Conservation (phyloP, 768 basidiomycete genomes). For the Serendipita sp. region DNA sequence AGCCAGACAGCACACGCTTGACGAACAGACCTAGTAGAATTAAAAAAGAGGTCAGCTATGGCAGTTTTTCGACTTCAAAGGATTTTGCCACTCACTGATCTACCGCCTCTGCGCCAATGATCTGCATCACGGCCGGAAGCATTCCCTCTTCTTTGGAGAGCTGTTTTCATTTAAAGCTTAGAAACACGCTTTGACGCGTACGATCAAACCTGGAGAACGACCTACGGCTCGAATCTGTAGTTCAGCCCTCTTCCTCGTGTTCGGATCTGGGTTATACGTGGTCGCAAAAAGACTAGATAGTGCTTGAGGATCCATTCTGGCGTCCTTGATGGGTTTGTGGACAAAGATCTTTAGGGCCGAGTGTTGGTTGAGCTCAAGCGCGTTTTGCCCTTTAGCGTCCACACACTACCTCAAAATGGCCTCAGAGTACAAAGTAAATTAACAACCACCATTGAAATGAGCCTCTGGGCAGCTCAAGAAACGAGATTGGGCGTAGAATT, state of each 20-base stretch:
- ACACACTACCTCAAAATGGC: too few relatives aligned
- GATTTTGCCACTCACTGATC: constrained; percentile 49
- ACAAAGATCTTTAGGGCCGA: neutral
- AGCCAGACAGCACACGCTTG: constrained; percentile 78
- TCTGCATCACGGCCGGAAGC: constrained; percentile 68
- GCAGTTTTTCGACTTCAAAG: neutral
- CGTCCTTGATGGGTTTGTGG: neutral
- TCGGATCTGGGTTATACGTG: constrained; percentile 70
- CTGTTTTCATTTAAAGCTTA: constrained; percentile 24
- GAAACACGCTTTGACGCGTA: constrained; percentile 6
- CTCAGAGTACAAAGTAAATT: too few relatives aligned
- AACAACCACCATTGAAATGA: too few relatives aligned
- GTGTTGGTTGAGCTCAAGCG: neutral
- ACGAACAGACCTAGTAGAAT: constrained; percentile 44
- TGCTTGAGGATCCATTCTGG: constrained; percentile 21
- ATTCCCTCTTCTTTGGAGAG: constrained; percentile 68
- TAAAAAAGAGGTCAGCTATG: constrained; percentile 5
- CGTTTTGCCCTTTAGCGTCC: too few relatives aligned
- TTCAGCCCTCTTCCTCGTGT: constrained; percentile 71
- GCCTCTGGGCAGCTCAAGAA: too few relatives aligned
- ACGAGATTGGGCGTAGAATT: too few relatives aligned
- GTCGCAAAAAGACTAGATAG: constrained; percentile 65
- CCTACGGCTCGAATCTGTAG: constrained; percentile 72
- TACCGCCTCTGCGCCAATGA: constrained; percentile 60
- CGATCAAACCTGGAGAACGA: neutral